A percentile compares a stretch with the other conserved stretches of the same genome.
phyloP scores from a whole-genome alignment of 2,329 filamentous ascomycete species.

The Passalora sequoiae region DNA sequence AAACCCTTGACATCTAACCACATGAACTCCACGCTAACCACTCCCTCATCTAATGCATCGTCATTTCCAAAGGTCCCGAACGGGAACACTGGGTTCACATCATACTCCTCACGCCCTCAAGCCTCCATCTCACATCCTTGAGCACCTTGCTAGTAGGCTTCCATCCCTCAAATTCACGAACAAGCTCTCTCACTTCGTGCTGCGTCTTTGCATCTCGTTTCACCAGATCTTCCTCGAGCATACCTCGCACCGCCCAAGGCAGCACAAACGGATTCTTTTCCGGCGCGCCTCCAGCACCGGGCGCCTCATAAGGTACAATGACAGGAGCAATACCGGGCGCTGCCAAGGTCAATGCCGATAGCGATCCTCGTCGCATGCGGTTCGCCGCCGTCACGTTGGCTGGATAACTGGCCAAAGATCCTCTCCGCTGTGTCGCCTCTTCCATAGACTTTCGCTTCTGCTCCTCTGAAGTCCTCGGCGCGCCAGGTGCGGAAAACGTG shows the following conservation, averaged over 20 bases:
- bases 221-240: conserved; percentile 87
- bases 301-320: conserved; percentile 40
- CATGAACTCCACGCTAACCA: too few relatives aligned
- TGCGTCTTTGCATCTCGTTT: conserved; percentile 63
- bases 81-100: too few relatives aligned
- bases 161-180: conserved; percentile 92
- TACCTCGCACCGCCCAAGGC: conserved; percentile 90
- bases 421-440: conserved; percentile 19
- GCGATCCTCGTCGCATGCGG: conserved; percentile 31
- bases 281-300: conserved; percentile 16
- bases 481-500: conserved; percentile 1
- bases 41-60: too few relatives aligned
- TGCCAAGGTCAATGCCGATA: conserved; percentile 18
- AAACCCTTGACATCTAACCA: too few relatives aligned
- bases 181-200: conserved; percentile 68
- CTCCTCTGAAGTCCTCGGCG: conserved; percentile 10
- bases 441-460: conserved; percentile 22
- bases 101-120: conserved; percentile 87
- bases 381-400: conserved; percentile 30
- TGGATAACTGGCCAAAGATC: conserved; percentile 28
- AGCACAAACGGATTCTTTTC: conserved; percentile 77
- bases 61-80: too few relatives aligned
- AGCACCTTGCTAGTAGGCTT: conserved; percentile 82
- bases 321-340: conserved; percentile 31
- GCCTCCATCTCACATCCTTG: conserved; percentile 90